Conservation (phyloP, 129 eudicot species). For the Glebionis coronaria region DNA sequence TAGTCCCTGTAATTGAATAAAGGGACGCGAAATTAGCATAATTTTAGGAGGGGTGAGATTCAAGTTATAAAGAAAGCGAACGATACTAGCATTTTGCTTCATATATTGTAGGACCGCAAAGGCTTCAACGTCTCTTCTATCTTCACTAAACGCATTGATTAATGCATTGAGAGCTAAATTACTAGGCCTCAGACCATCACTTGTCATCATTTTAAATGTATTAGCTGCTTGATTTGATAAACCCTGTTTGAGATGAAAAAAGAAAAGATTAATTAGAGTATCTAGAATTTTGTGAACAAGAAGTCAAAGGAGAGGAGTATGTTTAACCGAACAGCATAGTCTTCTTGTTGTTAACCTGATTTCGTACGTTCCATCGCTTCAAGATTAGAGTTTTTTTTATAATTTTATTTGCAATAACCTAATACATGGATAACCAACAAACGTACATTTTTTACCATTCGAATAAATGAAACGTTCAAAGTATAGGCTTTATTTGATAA, state of each 20-base stretch:
- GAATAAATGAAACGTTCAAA: neutral
- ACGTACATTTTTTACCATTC: neutral
- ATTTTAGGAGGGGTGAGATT: neutral
- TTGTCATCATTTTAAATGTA: conserved; percentile 80
- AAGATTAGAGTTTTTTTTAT: neutral
- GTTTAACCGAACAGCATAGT: neutral
- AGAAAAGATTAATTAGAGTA: neutral
- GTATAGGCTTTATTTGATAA: neutral
- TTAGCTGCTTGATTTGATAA: conserved; percentile 86
- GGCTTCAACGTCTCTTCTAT: conserved; percentile 86
- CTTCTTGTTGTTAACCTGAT: conserved; percentile 5
- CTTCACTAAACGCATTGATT: conserved; percentile 92
- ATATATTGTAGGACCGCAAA: conserved; percentile 85
- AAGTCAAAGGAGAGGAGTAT: conserved; percentile 12
- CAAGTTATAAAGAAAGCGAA: neutral
- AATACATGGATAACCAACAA: conserved; percentile 6
- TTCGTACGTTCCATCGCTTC: neutral
- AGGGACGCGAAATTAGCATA: neutral
- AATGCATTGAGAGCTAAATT: conserved; percentile 86
- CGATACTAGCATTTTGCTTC: conserved; percentile 78
- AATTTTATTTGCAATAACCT: neutral
- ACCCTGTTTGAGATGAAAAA: conserved; percentile 47
- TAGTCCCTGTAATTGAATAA: conserved; percentile 51
- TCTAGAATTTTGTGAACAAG: neutral
- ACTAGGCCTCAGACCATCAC: conserved; percentile 84